Base-by-base conservation (phyloP, 2,329 filamentous ascomycete species). In the Sporothrix luriei region DNA sequence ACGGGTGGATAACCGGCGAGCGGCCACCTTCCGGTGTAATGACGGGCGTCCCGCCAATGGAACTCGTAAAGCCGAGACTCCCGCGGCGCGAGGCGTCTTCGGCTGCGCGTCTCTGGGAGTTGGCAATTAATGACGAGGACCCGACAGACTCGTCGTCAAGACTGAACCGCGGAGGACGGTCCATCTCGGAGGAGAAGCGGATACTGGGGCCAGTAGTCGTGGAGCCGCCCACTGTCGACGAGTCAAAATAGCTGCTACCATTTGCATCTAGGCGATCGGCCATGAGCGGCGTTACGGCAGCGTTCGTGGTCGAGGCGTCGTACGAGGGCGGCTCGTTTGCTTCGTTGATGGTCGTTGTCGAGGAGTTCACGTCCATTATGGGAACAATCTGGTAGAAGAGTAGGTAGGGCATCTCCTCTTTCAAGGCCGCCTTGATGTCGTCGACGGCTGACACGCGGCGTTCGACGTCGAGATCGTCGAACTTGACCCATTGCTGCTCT, bases 361-460 rank as follows among this genome's bases (percentile, higher is more conserved):
- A 79, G 1, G 80, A 76, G 1, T 83, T 81, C 9, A 90, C 85
- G 69, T 94, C 87, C 40, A 92, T 87, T 75, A 96, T 93, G 0
- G 94, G 94, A 40, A 96, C 87, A 52, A 98, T 92, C 78, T 97
- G 94, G 76, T 97, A 99, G 79, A 98, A 98, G 0, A 99, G 83
- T 7, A 98, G 85, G 77, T 98, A 98, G 0, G 95, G 94, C 78
- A 93, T 96, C 78, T 97, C 94, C n/a, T 90, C 86, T 74, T 88
- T 90, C 65, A 98, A 81, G 0, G 92, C 90, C 74, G 90, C 81
- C 72, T 91, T 89, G 74, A 90, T 87, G 72, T 97, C 90, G 75
- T 96, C 88, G 64, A 97, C 89, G 68, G 90, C 85, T 0, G 84
- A 85, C 3, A 98, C 90, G 33, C 94, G 87, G 69, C 89, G 84